Evolutionary conservation across 805 yeast species (phyloP).

Genomic region (Myxozyma melibiosi): DNA sequence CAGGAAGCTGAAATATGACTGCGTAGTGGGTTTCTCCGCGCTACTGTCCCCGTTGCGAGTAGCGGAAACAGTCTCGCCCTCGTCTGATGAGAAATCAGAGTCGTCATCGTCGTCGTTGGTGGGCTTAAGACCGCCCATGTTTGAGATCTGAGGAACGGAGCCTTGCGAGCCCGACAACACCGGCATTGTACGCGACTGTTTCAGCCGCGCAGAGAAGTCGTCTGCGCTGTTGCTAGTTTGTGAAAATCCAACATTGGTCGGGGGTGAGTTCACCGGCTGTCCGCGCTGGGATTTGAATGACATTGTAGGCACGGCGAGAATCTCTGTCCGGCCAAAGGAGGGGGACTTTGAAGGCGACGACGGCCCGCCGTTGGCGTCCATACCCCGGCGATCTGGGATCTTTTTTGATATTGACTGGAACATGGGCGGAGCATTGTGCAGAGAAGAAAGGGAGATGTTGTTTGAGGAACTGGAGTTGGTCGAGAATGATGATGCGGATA

Average conservation of each 20-base stretch:
- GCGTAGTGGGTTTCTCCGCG: conserved; percentile 5
- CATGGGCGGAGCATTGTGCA: conserved; percentile 10
- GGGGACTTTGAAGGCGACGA: neutral
- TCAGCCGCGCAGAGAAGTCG: neutral
- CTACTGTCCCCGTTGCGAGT: neutral
- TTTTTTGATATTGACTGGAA: conserved; percentile 23
- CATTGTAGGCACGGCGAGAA: conserved; percentile 4
- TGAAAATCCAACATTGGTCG: neutral
- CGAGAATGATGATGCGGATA: conserved; percentile 1
- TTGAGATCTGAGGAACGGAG: too few relatives aligned
- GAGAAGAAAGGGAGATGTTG: neutral
- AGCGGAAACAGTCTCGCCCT: neutral
- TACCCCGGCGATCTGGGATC: conserved; percentile 28
- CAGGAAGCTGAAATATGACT: conserved; percentile 14
- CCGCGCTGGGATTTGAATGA: conserved; percentile 6
- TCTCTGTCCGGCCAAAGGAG: neutral
- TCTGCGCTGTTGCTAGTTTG: neutral
- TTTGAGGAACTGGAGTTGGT: neutral
- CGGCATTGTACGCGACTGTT: conserved; percentile 5
- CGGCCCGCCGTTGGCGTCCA: conserved; percentile 11
- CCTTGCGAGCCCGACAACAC: too few relatives aligned
- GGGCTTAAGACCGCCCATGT: too few relatives aligned
- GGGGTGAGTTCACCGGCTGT: conserved; percentile 3
- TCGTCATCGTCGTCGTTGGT: neutral
- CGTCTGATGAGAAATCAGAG: neutral